Evolutionary conservation across 257 asterid genomes (phyloP), one percentile per base, ranked within the genome.

Genomic region (Paraleonurus japonicus): DNA sequence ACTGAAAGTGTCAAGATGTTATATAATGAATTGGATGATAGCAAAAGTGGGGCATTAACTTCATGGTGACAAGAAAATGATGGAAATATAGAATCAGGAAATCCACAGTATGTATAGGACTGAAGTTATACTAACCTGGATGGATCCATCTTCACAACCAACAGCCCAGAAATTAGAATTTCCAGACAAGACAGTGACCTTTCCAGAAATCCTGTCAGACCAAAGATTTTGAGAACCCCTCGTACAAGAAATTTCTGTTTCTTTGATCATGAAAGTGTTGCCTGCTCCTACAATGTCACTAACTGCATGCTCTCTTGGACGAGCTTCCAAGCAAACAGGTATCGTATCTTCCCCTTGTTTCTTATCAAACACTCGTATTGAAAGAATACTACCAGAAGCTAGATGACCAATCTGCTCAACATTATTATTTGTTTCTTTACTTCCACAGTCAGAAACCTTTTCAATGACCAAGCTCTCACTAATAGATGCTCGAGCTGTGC

Each of bases 101-200:
- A 41, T 28, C 23, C 48, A 39, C 7, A 23, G 26, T 64, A 75
- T 23, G 37, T 9, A 13, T 13, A 20, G 63, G 30, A 50, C 28
- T 26, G 12, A 67, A 61, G 65, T 73, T 55, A 53, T 24, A 74
- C 85, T 71, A 80, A 89, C 99, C 97, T 95, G 99, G 68, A 95
- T 81, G 20, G 92, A 88, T 76, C 99, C 99, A 81, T 92, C 99
- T 78, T 95, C 98, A 84, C 96, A 89, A 10, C 99, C 98, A 50
- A 89, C 96, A 30, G 95, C 98, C 99, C 99, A 95, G 71, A 95
- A 95, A 86, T 95, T 92, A 37, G 86, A 81, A 87, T 95, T 95
- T 70, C 99, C 99, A 79, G 98, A 95, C 83, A 92, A 83, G 70
- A 92, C 98, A 7, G 96, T 88, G 45, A 92, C 96, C 79, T 87